Conservation (phyloP, 2,329 filamentous ascomycete genomes). For the Peltaster fructicola region DNA sequence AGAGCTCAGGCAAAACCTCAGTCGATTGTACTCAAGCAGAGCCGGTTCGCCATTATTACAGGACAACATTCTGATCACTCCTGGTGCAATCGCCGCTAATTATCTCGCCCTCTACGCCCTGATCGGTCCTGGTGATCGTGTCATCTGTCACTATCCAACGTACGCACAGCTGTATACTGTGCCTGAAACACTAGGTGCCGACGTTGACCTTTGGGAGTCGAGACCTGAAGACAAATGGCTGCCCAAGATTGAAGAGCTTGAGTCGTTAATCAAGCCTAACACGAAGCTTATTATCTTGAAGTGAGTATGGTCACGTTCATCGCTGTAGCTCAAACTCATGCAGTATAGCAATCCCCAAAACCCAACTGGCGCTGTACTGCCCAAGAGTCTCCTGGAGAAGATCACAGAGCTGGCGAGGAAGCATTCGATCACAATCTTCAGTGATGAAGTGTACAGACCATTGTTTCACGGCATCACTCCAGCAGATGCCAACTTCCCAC, state of each 20-base stretch:
- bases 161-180: slow-evolving; percentile 73
- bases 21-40: slow-evolving; percentile 45
- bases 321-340: neutral
- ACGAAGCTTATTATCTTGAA: slow-evolving; percentile 56
- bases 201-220: slow-evolving; percentile 61
- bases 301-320: slow-evolving; percentile 11
- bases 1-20: slow-evolving; percentile 44
- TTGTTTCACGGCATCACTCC: slow-evolving; percentile 54
- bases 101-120: slow-evolving; percentile 61
- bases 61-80: slow-evolving; percentile 57
- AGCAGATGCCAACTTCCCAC: slow-evolving; percentile 37
- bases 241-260: slow-evolving; percentile 48
- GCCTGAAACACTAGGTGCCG: slow-evolving; percentile 55
- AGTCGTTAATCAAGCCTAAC: slow-evolving; percentile 44
- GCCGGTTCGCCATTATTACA: slow-evolving; percentile 27
- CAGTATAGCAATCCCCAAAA: slow-evolving; percentile 59
- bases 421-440: slow-evolving; percentile 48
- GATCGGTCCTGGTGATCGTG: slow-evolving; percentile 58
- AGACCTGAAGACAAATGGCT: slow-evolving; percentile 46
- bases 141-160: slow-evolving; percentile 71
- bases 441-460: slow-evolving; percentile 71
- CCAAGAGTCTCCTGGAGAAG: slow-evolving; percentile 39
- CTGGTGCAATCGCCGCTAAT: slow-evolving; percentile 73
- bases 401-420: slow-evolving; percentile 47
- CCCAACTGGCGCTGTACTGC: slow-evolving; percentile 56